Base-by-base conservation (phyloP, 805 yeast genomes). In the Kazachstania viticola region DNA sequence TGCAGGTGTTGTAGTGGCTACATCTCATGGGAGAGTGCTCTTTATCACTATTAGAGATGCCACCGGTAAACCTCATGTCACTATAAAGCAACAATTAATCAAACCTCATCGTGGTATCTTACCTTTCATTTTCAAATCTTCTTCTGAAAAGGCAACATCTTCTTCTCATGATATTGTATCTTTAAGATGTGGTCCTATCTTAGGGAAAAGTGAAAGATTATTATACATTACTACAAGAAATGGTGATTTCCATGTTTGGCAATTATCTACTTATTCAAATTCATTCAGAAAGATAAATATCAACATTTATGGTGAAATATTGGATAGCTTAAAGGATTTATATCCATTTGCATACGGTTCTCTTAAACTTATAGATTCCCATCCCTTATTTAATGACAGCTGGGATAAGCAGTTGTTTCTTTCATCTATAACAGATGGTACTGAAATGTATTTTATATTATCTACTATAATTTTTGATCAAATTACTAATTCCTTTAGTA, bases 1-100 rank as follows among this genome's bases (percentile, higher is more conserved):
- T 0, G 73, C 79, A 1, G 95, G 95, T 2, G 61, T 83, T 4
- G 62, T 78, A 0, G 47, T 79, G 7, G 70, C 84, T 6, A 83
- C 95, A 0, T 71, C 80, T 3, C 60, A 69, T 38, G 83, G 83
- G 16, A 63, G 87, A 37, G 71, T 78, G 27, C 51, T 77, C 5
- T 60, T 81, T 27, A 47, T 83, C 2, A 62, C 76, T 0, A 58
- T 85, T 21, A 69, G 79, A 38, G 91, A 84, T 51, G 62, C 71
- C 29, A 62, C 70, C 22, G 88, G 93, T 21, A 76, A 73, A 44
- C 74, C 81, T 1, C 46, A 48, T 5, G 33, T 52, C 7, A 35
- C 39, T 27, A 26, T 53, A 26, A 46, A 41, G 31, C 48, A 51
- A 26, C 51, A 49, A 32, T 31, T 52, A 21, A 38, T 50, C 25